phyloP scores from a whole-genome alignment of 345 rosid species.

The Moringa oleifera region DNA sequence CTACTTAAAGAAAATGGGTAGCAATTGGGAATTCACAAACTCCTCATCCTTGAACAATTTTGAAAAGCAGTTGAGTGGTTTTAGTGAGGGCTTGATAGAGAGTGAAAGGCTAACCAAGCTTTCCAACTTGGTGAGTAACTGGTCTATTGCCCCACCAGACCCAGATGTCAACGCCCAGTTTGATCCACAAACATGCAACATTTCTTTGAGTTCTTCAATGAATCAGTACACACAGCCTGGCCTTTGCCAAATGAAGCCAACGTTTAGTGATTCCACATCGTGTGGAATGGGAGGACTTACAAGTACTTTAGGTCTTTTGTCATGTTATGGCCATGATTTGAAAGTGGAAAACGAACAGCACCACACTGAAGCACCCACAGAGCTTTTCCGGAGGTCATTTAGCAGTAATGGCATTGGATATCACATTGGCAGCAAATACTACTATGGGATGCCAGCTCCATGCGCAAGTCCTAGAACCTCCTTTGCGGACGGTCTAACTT shows the following conservation, averaged over 20 bases:
- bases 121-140: conserved; percentile 51
- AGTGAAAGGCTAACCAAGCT: conserved; percentile 40
- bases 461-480: conserved; percentile 26
- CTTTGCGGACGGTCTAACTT: conserved; percentile 3
- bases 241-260: too few relatives aligned
- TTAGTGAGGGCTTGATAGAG: conserved; percentile 15
- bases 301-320: conserved; percentile 15
- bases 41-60: conserved; percentile 25
- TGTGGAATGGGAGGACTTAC: conserved; percentile 9
- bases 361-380: conserved; percentile 9
- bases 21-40: conserved; percentile 36
- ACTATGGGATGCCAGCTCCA: conserved; percentile 24
- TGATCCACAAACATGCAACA: conserved; percentile 15
- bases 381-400: conserved; percentile 6
- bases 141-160: conserved; percentile 71
- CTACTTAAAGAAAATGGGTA: conserved; percentile 42
- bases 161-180: conserved; percentile 31
- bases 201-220: conserved; percentile 28
- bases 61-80: conserved; percentile 27
- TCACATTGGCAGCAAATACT: conserved; percentile 10
- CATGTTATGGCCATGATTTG: conserved; percentile 27
- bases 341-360: conserved; percentile 23
- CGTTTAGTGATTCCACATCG: not conserved
- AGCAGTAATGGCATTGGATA: not conserved
- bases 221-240: conserved; percentile 14